These are phyloP conservation scores for Phaeosphaeriaceae sp. DNA, from an alignment of 2,329 filamentous ascomycete genomes.

Conservation along the genomic window DNA sequence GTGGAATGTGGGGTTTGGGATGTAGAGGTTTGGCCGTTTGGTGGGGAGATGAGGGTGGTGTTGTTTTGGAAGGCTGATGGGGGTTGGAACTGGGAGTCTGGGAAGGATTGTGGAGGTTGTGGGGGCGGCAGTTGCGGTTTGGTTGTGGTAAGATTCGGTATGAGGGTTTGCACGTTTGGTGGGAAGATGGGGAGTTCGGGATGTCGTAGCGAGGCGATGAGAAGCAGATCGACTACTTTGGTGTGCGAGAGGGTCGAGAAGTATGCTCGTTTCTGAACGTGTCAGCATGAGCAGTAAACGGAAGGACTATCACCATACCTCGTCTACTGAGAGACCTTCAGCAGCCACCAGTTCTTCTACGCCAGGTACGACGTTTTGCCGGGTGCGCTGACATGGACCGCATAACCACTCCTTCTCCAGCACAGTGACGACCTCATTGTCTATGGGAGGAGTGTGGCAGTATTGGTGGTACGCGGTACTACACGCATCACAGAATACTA, in stretches of 20 bases:
- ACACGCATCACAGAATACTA: slow-evolving; percentile 86
- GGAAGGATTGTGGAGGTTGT: slow-evolving; percentile 7
- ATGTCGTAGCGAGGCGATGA: slow-evolving; percentile 66
- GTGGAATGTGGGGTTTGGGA: slow-evolving; percentile 26
- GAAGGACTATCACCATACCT: slow-evolving; percentile 42
- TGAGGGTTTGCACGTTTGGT: slow-evolving; percentile 38
- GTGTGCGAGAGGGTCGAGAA: slow-evolving; percentile 66
- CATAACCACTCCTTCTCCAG: slow-evolving; percentile 77
- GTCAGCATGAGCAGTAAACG: neutral
- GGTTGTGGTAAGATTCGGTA: slow-evolving; percentile 24
- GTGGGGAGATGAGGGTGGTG: slow-evolving; percentile 19
- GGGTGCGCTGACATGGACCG: slow-evolving; percentile 59
- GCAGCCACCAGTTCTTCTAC: slow-evolving; percentile 49
- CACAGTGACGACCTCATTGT: slow-evolving; percentile 71
- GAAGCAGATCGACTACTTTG: slow-evolving; percentile 69
- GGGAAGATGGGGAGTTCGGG: slow-evolving; percentile 72
- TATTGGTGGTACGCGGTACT: slow-evolving; percentile 81
- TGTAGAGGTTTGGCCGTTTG: slow-evolving; percentile 40
- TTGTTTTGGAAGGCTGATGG: slow-evolving; percentile 12
- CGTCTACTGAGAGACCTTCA: slow-evolving; percentile 49
- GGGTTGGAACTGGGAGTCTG: slow-evolving; percentile 17
- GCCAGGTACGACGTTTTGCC: slow-evolving; percentile 38
- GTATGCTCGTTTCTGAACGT: slow-evolving; percentile 66
- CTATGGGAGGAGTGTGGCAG: slow-evolving; percentile 79
- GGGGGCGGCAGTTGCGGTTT: slow-evolving; percentile 19